Evolutionary conservation across 176 grass and related monocot genomes (phyloP), one percentile per base, ranked within the genome.

Genomic region (Leersia perrieri): DNA sequence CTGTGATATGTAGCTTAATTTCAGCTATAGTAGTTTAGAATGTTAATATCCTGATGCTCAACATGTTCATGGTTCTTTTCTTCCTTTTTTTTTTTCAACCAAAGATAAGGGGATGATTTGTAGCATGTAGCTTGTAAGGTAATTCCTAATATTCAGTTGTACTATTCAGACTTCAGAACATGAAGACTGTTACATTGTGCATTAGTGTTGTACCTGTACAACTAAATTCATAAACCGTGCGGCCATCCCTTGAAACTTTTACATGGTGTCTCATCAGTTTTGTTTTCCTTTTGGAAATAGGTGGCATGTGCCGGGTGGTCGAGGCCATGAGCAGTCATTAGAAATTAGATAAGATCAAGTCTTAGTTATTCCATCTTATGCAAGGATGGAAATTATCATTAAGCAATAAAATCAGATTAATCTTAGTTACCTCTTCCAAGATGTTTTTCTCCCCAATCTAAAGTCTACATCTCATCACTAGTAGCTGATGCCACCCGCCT

Each of bases 21-120:
- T 79, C 39, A 67, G n/a, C 39, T 64, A 42, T 30, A 72, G 14
- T 85, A 90, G 83, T 60, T 72, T 86, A 90, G 83, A 39, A 61
- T 87, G 77, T 87, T 35, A 61, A 81, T 87, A 75, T 49, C 47
- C 30, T 78, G 83, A 90, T 89, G 58, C 18, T 66, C 78, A 78
- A 47, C 45, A n/a, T 82, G 73, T 74, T 45, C 31, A 86, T 82
- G 73, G 11, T 86, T 81, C 76, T 25, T 57, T 79, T 3, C 3
- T 80, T 82, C 20, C 27, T 66, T 75, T 62, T 82, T 66, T 75
- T 62, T 82, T 85, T 60, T 58, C 72, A 82, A 77, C 29, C 57
- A 11, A 61, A 23, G 60, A 63, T 47, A 74, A 39, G 38, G 68
- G 18, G 64, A 33, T 30, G 25, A 34, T 78, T 39, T 66, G 78